Conservation (phyloP, 805 yeast species). For the Starmerella floris region DNA sequence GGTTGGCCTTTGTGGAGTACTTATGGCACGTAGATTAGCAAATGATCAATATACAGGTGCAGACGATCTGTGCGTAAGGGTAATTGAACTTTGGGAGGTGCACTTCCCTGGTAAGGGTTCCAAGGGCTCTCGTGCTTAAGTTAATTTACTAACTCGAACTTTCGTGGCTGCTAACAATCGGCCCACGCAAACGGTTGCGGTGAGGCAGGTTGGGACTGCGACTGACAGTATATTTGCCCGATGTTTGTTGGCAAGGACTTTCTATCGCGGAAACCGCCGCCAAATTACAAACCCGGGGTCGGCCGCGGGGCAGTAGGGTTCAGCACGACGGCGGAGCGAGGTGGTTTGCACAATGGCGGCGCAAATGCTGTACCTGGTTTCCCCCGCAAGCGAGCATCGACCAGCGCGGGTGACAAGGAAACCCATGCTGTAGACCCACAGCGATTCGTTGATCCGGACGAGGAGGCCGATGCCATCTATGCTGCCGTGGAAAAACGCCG, state of each 20-base stretch:
- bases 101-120: too few species aligned
- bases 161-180: too few species aligned
- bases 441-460: conserved; percentile 1
- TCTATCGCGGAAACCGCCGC: conserved; percentile 74
- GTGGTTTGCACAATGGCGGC: not conserved
- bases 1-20: too few species aligned
- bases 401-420: not conserved
- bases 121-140: too few species aligned
- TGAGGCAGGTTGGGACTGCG: too few species aligned
- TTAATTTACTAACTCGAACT: too few species aligned
- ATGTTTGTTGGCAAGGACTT: conserved; percentile 31
- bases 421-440: not conserved
- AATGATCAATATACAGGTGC: too few species aligned
- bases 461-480: conserved; percentile 12
- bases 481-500: conserved; percentile 7
- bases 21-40: too few species aligned
- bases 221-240: too few species aligned
- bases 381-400: not conserved
- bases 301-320: conserved; percentile 96
- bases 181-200: too few species aligned
- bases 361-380: not conserved
- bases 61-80: too few species aligned
- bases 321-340: conserved; percentile 35
- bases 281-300: conserved; percentile 80
- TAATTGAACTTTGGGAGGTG: too few species aligned